Evolutionary conservation across 2,329 filamentous ascomycete species (phyloP).

Genomic region (Rhynchosporium agropyri): DNA sequence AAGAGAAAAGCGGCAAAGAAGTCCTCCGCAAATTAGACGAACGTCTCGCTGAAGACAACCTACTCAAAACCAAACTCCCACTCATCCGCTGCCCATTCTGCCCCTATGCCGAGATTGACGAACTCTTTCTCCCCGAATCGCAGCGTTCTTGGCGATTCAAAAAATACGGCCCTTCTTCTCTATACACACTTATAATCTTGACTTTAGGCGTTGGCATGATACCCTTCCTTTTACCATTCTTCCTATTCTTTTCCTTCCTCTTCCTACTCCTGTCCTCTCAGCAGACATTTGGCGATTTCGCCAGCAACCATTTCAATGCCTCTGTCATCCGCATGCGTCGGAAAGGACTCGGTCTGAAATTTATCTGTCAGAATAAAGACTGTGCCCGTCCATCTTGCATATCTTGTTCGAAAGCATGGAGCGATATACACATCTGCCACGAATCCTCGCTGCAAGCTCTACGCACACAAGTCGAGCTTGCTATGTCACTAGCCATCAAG

Average conservation of each 20-base stretch:
- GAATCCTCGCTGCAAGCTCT: constrained; percentile 80
- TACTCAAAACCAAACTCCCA: constrained; percentile 73
- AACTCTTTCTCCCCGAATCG: constrained; percentile 64
- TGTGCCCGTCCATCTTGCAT: constrained; percentile 78
- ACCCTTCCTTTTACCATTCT: constrained; percentile 57
- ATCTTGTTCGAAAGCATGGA: constrained; percentile 79
- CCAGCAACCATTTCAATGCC: constrained; percentile 54
- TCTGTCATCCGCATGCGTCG: constrained; percentile 70
- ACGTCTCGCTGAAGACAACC: constrained; percentile 73
- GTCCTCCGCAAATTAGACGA: constrained; percentile 76
- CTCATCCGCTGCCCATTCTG: constrained; percentile 89
- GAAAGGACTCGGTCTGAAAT: constrained; percentile 72
- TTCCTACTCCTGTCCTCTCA: constrained; percentile 50
- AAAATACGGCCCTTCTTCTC: constrained; percentile 47
- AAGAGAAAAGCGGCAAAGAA: constrained; percentile 70
- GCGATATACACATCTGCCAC: constrained; percentile 87
- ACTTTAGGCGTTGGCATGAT: constrained; percentile 58
- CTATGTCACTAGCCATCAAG: constrained; percentile 92
- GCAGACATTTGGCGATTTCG: constrained; percentile 47
- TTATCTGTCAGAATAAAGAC: constrained; percentile 70
- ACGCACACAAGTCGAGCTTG: constrained; percentile 86
- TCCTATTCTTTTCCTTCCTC: constrained; percentile 51
- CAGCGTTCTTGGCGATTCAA: constrained; percentile 60
- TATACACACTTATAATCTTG: constrained; percentile 46
- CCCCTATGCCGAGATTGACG: constrained; percentile 85